Percentiles rank a stretch among this genome's conserved stretches.
Conservation (phyloP, 495 filamentous ascomycete genomes). For the Hypoxylon trugodes region DNA sequence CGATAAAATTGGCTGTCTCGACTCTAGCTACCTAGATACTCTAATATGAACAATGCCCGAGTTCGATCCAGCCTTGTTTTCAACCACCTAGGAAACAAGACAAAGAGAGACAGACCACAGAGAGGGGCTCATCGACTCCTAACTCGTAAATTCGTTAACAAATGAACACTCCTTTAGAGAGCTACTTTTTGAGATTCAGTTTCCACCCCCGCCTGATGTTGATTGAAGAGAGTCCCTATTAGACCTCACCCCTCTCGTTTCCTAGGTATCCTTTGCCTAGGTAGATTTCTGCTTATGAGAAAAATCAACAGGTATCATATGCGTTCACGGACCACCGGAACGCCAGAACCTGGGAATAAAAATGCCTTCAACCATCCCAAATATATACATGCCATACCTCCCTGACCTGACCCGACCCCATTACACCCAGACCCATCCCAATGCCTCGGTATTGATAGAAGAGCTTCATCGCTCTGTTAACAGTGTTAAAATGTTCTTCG, state of each 20-base stretch:
- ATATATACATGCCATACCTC: slow-evolving; percentile 13
- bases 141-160: slow-evolving; percentile 15
- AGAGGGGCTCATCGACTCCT: slow-evolving; percentile 2
- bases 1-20: too few relatives aligned
- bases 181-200: slow-evolving; percentile 1
- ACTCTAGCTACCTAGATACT: too few relatives aligned
- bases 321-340: slow-evolving; percentile 23
- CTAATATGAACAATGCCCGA: too few relatives aligned
- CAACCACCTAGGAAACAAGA: too few relatives aligned
- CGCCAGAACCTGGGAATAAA: slow-evolving; percentile 21
- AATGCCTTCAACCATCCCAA: slow-evolving; percentile 4
- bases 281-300: not conserved
- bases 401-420: too few relatives aligned
- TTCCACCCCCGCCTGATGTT: not conserved
- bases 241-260: not conserved
- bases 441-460: too few relatives aligned
- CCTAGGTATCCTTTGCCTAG: not conserved
- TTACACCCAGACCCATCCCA: too few relatives aligned
- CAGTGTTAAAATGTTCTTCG: not conserved
- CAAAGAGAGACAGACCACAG: too few relatives aligned
- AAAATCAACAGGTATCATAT: slow-evolving; percentile 41
- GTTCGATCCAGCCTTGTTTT: too few relatives aligned
- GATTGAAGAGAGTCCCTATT: not conserved
- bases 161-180: slow-evolving; percentile 11
- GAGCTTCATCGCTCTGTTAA: not conserved